Evolutionary conservation across 176 grass and related monocot species (phyloP), one percentile per base, ranked within the genome.

Genomic region (Themeda triandra): DNA sequence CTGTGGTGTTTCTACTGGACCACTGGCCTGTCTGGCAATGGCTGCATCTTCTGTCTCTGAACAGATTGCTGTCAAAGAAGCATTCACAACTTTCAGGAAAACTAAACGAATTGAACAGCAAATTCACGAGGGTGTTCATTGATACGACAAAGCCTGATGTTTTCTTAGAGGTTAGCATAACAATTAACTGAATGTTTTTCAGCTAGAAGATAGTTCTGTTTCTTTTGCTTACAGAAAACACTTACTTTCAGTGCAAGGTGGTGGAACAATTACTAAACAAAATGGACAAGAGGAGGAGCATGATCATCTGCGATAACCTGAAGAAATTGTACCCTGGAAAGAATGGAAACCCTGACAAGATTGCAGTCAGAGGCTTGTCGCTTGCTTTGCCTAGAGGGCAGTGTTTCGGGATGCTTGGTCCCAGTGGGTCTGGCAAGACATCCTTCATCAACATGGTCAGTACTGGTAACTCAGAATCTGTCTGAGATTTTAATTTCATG

Each of bases 341-440:
- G 60, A 91, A 92, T 75, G 74, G 92, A 33, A 90, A 86, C 49
- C 88, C 90, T 17, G 69, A 86, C 35, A 95, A 92, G 70, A 28
- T 62, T 33, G 90, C 90, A 73, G 90, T 92, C 15, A 77, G 37
- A 83, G 87, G 79, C n/a, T 73, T 95, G 36, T 95, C 93, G 1
- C 88, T 90, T 60, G 90, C 93, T 53, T 76, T 94, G 68, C 39
- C 32, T 29, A 77, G 77, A 80, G 92, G 92, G 33, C 84, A 92
- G 68, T 94, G 92, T 87, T 92, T 92, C 0, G 87, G 92, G 31
- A 94, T 94, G 87, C 92, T 94, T 53, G 92, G 90, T 51, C 92
- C 90, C n/a, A 94, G 92, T 72, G 92, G 92, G 1, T 84, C 90
- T 13, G 92, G 90, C 71, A 94, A 94, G 18, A 90, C 87, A 36